Evolutionary conservation across 441 rosid genomes (phyloP).

Genomic region (Biscutella laevigata): DNA sequence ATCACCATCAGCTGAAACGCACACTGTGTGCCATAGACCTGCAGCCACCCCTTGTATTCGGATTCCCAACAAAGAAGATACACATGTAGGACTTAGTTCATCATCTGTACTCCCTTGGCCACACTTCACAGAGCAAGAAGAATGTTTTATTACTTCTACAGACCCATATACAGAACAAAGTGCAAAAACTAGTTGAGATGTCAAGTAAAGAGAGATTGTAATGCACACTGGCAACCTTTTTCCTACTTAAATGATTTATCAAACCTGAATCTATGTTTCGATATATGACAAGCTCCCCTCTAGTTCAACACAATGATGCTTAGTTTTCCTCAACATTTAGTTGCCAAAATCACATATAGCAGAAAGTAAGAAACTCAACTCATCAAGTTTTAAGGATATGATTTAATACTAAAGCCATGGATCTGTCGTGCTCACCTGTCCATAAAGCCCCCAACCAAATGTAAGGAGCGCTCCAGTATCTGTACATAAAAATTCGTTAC

Average conservation of each 20-base stretch:
- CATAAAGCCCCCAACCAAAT: conserved; percentile 99
- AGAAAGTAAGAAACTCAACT: conserved; percentile 2
- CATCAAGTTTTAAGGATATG: conserved; percentile 1
- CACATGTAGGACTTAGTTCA: conserved; percentile 78
- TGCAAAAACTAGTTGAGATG: neutral
- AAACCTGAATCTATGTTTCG: neutral
- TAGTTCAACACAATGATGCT: conserved; percentile 10
- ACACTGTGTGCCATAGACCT: conserved; percentile 92
- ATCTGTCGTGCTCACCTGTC: conserved; percentile 61
- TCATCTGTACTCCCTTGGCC: conserved; percentile 97
- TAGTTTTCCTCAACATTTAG: neutral
- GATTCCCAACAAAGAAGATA: conserved; percentile 81
- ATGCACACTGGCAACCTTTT: neutral
- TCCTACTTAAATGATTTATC: neutral
- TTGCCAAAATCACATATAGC: neutral
- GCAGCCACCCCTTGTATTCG: conserved; percentile 67
- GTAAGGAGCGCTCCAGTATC: conserved; percentile 95
- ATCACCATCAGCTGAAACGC: conserved; percentile 78
- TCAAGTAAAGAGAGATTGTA: neutral
- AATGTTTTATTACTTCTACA: neutral
- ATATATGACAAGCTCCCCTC: neutral
- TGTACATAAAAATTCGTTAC: conserved; percentile 28
- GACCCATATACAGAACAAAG: neutral
- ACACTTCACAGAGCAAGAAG: conserved; percentile 38
- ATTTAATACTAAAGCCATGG: neutral